Conservation (phyloP, 2,329 filamentous ascomycete species). For the Trematosphaeria pertusa region DNA sequence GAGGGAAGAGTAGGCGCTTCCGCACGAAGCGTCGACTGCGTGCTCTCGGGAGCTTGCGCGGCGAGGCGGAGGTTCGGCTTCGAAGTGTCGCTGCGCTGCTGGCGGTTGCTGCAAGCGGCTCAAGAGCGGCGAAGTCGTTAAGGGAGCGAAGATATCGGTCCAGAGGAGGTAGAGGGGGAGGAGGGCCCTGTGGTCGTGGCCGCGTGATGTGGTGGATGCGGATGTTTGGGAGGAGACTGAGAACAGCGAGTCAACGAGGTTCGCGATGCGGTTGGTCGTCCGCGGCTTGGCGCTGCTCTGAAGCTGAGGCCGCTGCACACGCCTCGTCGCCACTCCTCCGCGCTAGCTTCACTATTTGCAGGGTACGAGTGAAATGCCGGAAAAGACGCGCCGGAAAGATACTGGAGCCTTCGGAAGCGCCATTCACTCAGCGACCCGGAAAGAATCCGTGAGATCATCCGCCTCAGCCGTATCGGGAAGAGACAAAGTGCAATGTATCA, state of each 20-base stretch:
- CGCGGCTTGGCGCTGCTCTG: constrained; percentile 14
- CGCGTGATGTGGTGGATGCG: constrained; percentile 36
- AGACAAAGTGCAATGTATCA: not conserved
- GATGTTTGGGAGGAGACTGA: constrained; percentile 21
- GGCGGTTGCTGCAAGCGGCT: constrained; percentile 21
- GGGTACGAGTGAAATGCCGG: too few relatives aligned
- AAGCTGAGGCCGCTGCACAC: constrained; percentile 7
- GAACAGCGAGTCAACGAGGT: constrained; percentile 11
- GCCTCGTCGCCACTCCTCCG: too few relatives aligned
- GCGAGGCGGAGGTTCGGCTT: constrained; percentile 43
- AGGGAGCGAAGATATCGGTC: constrained; percentile 28
- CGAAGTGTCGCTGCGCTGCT: constrained; percentile 26
- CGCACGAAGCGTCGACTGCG: constrained; percentile 47
- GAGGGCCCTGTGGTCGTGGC: constrained; percentile 40
- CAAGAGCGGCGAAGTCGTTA: constrained; percentile 31
- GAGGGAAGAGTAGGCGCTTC: constrained; percentile 48
- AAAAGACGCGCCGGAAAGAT: too few relatives aligned
- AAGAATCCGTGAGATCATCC: too few relatives aligned
- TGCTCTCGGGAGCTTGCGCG: constrained; percentile 38
- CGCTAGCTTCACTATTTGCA: too few relatives aligned
- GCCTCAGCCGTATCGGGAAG: not conserved
- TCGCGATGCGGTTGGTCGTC: constrained; percentile 7
- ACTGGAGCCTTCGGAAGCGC: too few relatives aligned
- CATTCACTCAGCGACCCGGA: too few relatives aligned
- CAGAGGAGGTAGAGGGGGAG: constrained; percentile 31